A percentile compares a stretch with the other conserved stretches of the same genome.
These are phyloP conservation scores for Diaporthe humulicola DNA, from an alignment of 2,329 filamentous ascomycete genomes.

Conservation along the genomic window DNA sequence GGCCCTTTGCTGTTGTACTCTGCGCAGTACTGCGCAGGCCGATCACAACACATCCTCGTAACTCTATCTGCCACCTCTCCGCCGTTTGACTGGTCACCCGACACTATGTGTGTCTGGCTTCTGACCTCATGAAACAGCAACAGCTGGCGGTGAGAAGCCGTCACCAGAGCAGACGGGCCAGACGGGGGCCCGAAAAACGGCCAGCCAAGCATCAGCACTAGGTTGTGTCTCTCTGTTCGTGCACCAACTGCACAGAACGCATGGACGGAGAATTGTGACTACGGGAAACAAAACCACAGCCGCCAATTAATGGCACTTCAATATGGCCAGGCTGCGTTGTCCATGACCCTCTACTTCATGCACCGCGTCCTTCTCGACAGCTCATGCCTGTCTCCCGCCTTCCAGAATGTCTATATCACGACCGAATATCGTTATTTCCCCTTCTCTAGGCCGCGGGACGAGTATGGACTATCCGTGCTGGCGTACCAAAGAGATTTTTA, in stretches of 20 bases:
- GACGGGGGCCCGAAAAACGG: slow-evolving; percentile 15
- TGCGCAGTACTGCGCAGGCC: not conserved
- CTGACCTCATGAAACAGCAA: slow-evolving; percentile 22
- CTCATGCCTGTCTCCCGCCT: slow-evolving; percentile 29
- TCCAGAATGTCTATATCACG: slow-evolving; percentile 22
- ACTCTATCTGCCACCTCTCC: slow-evolving; percentile 10
- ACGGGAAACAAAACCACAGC: not conserved
- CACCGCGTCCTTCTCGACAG: slow-evolving; percentile 13
- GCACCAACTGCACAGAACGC: not conserved
- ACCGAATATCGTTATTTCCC: not conserved
- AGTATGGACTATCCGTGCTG: slow-evolving; percentile 14
- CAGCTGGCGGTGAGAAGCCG: slow-evolving; percentile 26
- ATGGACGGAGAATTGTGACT: not conserved
- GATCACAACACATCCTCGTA: slow-evolving; percentile 15
- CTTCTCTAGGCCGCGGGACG: not conserved
- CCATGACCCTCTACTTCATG: not conserved
- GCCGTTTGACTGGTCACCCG: not conserved
- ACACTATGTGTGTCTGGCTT: not conserved
- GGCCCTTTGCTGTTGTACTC: not conserved
- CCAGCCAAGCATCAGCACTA: slow-evolving; percentile 24
- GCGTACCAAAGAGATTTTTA: not conserved
- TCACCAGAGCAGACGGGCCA: not conserved
- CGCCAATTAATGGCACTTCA: slow-evolving; percentile 1
- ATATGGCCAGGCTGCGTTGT: slow-evolving; percentile 13
- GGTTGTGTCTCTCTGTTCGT: not conserved